A percentile compares a stretch with the other conserved stretches of the same genome.
phyloP scores from a whole-genome alignment of 192 early-diverging fungal genomes.

The Coemansia sp. region DNA sequence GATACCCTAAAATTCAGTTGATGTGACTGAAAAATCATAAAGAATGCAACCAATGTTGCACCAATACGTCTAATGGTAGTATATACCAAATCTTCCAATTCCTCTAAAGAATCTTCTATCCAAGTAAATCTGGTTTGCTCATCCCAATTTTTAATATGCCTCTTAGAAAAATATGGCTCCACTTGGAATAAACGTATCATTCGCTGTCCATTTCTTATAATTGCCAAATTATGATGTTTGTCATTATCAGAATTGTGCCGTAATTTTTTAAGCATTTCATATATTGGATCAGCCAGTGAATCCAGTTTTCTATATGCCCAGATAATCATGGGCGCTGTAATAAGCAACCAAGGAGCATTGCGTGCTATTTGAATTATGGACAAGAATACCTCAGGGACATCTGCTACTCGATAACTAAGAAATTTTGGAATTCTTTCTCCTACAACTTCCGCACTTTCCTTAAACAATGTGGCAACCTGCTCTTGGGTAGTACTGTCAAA shows the following conservation, averaged over 20 bases:
- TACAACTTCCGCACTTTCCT: not conserved
- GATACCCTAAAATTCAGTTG: too few species aligned
- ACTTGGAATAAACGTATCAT: constrained; percentile 68
- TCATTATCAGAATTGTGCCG: too few species aligned
- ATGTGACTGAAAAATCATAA: too few species aligned
- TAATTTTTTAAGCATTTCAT: too few species aligned
- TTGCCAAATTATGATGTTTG: too few species aligned
- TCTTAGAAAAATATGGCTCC: constrained; percentile 21
- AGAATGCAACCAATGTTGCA: too few species aligned
- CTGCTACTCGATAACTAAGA: not conserved
- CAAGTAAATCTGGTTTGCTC: too few species aligned
- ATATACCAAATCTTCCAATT: too few species aligned
- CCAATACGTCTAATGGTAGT: too few species aligned
- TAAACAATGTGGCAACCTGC: not conserved
- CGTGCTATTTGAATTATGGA: not conserved
- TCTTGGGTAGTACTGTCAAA: constrained; percentile 1
- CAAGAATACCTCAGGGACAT: not conserved
- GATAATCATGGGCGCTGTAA: not conserved
- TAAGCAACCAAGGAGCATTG: constrained; percentile 8
- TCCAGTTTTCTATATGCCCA: not conserved
- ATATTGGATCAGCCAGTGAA: not conserved
- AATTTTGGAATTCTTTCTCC: not conserved
- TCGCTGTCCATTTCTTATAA: constrained; percentile 59
- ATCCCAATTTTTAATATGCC: too few species aligned
- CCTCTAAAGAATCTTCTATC: too few species aligned